Evolutionary conservation across 139 green algal genomes (phyloP), one percentile per base, ranked within the genome.

Genomic region (Gonium pectorale): DNA sequence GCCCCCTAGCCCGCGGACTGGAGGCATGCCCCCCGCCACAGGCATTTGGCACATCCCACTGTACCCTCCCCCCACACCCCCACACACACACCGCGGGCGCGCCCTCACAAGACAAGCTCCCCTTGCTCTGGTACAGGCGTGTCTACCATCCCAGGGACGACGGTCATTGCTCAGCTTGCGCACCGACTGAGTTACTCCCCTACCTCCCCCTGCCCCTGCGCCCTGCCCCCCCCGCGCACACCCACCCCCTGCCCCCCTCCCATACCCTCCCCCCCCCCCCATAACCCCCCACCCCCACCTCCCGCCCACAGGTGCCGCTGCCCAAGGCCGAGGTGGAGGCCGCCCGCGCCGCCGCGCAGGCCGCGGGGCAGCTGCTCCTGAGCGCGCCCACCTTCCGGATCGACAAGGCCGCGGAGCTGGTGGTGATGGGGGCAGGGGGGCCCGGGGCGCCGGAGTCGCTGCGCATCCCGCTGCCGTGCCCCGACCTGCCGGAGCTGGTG

Each of bases 401-500:
- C n/a, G 90, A 94, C 13, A 89, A 91, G 87, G 52, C 19, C 9
- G 15, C 44, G 37, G 43, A 31, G 2, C 83, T 92, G 73, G 90
- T 91, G 67, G 56, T 94, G 80, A 38, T 91, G 73, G 38, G 49
- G 37, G 44, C 22, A 13, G 29, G 31, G 2, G 75, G 17, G 35
- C 49, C 17, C 49, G 33, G 52, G 3, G 73, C 92, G 70, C 90
- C 90, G 22, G 64, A 79, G 19, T 26, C 84, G 56, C 5, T 91
- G 73, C 52, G 63, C 6, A 79, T 98, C 7, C 75, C 86, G 13
- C 87, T 98, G 75, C 95, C 96, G 17, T 97, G 92, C 87, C 78
- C 87, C 0, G 92, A 95, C 19, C 90, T 98, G 69, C 96, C 97
- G 13, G 91, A 96, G 86, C 41, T 93, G 17, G 91, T 99, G n/a